Base-by-base conservation (phyloP, 768 basidiomycete species). In the Calocera viscosa region DNA sequence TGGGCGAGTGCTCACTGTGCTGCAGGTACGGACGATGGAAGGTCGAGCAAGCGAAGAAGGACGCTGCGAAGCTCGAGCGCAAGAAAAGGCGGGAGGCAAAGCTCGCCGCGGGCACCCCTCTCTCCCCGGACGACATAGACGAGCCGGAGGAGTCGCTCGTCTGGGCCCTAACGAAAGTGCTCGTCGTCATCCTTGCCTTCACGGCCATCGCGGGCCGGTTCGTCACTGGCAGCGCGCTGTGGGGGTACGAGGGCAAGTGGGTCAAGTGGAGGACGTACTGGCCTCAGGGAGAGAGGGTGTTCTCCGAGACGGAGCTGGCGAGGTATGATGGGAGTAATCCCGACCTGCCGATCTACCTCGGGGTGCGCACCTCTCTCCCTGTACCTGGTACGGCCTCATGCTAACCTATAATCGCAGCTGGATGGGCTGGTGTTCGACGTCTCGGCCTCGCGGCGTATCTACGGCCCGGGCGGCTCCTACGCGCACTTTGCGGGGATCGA, bases 361-460 rank as follows among this genome's bases (percentile, higher is more conserved):
- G 93, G 67, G 91, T 90, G 76, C 74, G 86, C 74, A 67, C 47
- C 69, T 16, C 67, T 65, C 30, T 39, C 35, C 24, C 24, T 38
- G 24, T 10, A 22, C 39, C 70, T 41, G 43, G 70, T 34, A 28
- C 35, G 49, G 34, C 14, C 41, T 33, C 41, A 26, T 64, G 19
- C 64, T 64, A 72, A 8, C 43, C 43, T 17, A 47, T 68, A 72
- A 49, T 47, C 68, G 60, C 74, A 92, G 91, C 89, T 98, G 74
- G 91, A 93, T 73, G 90, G 90, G 14, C 89, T 90, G 65, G 91
- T 98, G 8, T 98, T 86, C 76, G 94, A 98, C 73, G 94, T 98
- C 65, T 84, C 87, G n/a, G 81, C 82, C 68, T 86, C 86, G 70
- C 79, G 81, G 67, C 81, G 88, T 24, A 80, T 82, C 11, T 98